Conservation (phyloP, 148 eudicot species). For the Talinum fruticosum region DNA sequence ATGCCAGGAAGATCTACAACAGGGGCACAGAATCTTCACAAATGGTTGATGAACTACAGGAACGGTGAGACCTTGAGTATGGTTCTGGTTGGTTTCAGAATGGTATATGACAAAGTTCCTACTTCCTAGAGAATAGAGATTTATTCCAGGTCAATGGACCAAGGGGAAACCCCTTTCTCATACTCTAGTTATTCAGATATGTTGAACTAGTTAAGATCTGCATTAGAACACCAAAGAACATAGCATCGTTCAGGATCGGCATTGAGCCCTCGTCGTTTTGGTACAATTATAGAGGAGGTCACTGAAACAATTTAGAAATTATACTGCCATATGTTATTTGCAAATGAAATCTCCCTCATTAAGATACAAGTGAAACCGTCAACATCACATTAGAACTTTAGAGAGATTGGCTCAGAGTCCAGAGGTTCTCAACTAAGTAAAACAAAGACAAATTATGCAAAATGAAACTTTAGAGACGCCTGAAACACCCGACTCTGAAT, state of each 20-base stretch:
- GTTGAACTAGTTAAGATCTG: not conserved
- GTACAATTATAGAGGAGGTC: not conserved
- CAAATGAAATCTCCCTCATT: not conserved
- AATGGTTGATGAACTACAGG: not conserved
- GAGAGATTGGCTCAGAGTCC: not conserved
- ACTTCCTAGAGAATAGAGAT: not conserved
- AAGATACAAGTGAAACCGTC: not conserved
- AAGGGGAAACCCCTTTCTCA: not conserved
- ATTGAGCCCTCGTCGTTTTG: too few species aligned
- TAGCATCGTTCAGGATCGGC: too few species aligned
- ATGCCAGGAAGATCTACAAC: not conserved
- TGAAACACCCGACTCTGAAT: not conserved
- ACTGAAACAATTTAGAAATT: not conserved
- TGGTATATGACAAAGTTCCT: not conserved
- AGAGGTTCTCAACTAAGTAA: not conserved
- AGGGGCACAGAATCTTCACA: not conserved
- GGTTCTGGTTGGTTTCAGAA: not conserved
- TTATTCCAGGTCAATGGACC: not conserved
- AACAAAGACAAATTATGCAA: not conserved
- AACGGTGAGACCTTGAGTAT: not conserved
- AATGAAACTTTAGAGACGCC: not conserved
- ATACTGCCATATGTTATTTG: too few species aligned
- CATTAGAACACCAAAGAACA: not conserved
- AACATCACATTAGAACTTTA: not conserved
- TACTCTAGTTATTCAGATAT: not conserved